Base-by-base conservation (phyloP, 345 rosid genomes). In the Eutrema yunnanense region DNA sequence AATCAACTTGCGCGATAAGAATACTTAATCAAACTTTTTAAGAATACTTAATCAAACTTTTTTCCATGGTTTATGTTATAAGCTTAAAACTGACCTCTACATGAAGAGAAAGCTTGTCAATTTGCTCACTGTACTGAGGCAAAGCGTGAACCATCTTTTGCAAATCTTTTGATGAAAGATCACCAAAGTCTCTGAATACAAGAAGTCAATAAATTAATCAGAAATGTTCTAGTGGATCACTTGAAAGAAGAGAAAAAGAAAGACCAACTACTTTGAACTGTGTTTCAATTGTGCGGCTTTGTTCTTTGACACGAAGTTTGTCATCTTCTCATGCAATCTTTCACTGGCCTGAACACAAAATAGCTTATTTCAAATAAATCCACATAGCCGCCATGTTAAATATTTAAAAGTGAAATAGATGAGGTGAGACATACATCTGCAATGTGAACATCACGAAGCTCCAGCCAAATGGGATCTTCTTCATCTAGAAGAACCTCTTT, bases 121-220 rank as follows among this genome's bases (percentile, higher is more conserved):
- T 95, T 82, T 95, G 97, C 72, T 95, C 97, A 81, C 96, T 95
- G 79, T 95, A 95, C 67, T 95, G 99, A 14, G 99, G 96, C 84
- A 95, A 84, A 11, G 97, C 89, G 73, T 95, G 96, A 85, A 95
- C 99, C 97, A 95, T 92, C 87, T 92, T 87, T 72, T 87, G 93
- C 82, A 95, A 83, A 47, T 95, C 99, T 69, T 88, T 78, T 54
- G 99, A 87, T 48, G 99, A 90, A 76, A 92, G 86, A 53, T 95
- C 99, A 62, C 85, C 80, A 38, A 82, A 87, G 56, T 86, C 90
- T 83, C 99, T 95, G 75, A 47, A 78, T 41, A 81, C 12, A 65
- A 43, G 59, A 59, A 65, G 19, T 30, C 65, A 43, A 42, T 43
- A n/a, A 10, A 40, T 10, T 7, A 64, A 50, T 57, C 51, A 77